A percentile compares a stretch with the other conserved stretches of the same genome.
Conservation (phyloP, 2,329 filamentous ascomycete genomes). For the Phoma sp. region DNA sequence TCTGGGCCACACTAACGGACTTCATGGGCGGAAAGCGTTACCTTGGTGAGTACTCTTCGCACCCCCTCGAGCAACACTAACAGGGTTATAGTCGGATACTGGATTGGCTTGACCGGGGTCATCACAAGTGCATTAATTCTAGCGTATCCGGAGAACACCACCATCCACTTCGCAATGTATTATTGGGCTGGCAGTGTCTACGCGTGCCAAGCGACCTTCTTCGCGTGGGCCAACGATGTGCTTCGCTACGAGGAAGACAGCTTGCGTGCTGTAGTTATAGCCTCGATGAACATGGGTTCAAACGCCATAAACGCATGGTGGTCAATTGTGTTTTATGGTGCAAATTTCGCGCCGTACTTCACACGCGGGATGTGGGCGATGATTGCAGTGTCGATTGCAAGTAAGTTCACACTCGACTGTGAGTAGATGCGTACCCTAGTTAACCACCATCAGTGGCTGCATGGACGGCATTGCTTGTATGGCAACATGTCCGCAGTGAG, state of each 20-base stretch:
- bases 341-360: slow-evolving; percentile 70
- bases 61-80: slow-evolving; percentile 2
- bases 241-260: slow-evolving; percentile 69
- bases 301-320: slow-evolving; percentile 77
- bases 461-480: slow-evolving; percentile 65
- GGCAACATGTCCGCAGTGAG: slow-evolving; percentile 52
- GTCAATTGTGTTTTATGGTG: slow-evolving; percentile 74
- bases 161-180: slow-evolving; percentile 68
- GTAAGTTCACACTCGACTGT: slow-evolving; percentile 14
- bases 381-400: slow-evolving; percentile 67
- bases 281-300: slow-evolving; percentile 73
- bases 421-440: background rate
- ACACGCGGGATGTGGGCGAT: slow-evolving; percentile 76
- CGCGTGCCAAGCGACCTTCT: slow-evolving; percentile 76
- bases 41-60: slow-evolving; percentile 50
- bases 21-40: slow-evolving; percentile 68
- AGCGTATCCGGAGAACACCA: slow-evolving; percentile 57
- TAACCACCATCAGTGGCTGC: slow-evolving; percentile 51
- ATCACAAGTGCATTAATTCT: slow-evolving; percentile 69
- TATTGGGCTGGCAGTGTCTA: slow-evolving; percentile 75
- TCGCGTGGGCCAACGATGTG: slow-evolving; percentile 77
- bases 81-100: slow-evolving; percentile 52
- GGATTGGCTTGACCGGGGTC: slow-evolving; percentile 69
- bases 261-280: slow-evolving; percentile 70
- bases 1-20: slow-evolving; percentile 74